A percentile compares a stretch with the other conserved stretches of the same genome.
Evolutionary conservation across 176 grass and related monocot genomes (phyloP).

Genomic region (Carex pumila): DNA sequence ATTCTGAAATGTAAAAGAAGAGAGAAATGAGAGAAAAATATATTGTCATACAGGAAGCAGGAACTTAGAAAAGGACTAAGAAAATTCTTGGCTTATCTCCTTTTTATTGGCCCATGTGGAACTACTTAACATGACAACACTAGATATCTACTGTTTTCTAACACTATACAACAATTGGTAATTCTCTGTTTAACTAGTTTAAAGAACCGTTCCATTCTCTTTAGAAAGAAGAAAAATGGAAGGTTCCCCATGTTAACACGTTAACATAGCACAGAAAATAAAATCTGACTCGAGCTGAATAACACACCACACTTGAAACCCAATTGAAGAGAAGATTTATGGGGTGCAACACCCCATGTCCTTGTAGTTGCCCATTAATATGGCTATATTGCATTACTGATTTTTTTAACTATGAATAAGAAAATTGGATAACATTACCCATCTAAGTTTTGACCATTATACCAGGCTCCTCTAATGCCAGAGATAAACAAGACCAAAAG

Average conservation of each 20-base stretch:
- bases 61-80: too few relatives aligned
- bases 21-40: conserved; percentile 7
- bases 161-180: neutral
- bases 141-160: neutral
- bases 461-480: neutral
- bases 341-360: neutral
- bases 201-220: neutral
- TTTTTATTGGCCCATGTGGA: neutral
- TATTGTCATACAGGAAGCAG: neutral
- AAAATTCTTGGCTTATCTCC: neutral
- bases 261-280: neutral
- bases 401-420: too few relatives aligned
- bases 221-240: neutral
- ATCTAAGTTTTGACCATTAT: neutral
- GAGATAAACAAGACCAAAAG: neutral
- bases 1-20: conserved; percentile 46
- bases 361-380: neutral
- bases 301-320: too few relatives aligned
- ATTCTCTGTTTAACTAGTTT: neutral
- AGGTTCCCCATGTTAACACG: neutral
- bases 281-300: too few relatives aligned
- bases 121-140: neutral
- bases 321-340: too few relatives aligned
- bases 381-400: neutral
- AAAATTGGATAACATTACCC: neutral